Evolutionary conservation across 2,329 filamentous ascomycete genomes (phyloP), one percentile per base, ranked within the genome.

Genomic region (Aspergillus transmontanensis): DNA sequence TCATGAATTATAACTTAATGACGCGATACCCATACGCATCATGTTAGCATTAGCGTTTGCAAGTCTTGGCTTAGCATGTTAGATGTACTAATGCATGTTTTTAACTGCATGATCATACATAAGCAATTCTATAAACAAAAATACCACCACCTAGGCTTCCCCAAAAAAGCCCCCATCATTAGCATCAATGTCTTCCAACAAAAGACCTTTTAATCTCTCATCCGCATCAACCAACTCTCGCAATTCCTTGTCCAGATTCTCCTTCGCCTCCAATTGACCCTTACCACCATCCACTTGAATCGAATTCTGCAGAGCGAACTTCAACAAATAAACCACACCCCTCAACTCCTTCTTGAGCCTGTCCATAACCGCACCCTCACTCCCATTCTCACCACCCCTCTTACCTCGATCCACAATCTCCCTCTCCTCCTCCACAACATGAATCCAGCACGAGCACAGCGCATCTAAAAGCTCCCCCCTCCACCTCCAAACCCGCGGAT

Each of bases 401-500:
- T 23, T 32, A 16, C 7, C 61, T 28, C 60, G 36, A 5, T 64
- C 46, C 11, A 45, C 57, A 21, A 64, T 64, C 46, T 68, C 68
- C 4, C 65, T 66, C 56, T 72, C 68, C 16, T 82, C 80, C 23
- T 77, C 73, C 3, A 79, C 68, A 19, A 87, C 70, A 64, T 86
- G 86, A 4, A 88, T 74, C 88, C 88, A 92, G 73, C 87, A 90
- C 1, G 87, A 72, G 41, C 84, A 82, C 1, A 92, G 66, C 0
- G 85, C 87, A 67, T 85, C 85, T 53, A 93, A 74, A 6, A 94
- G 78, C 63, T 90, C 87, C 4, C 85, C 86, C 32, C 86, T 81
- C 80, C 91, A 89, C 34, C 80, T 78, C 57, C 80, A 77, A 6
- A 96, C 79, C 5, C 92, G 83, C 12, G 91, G 90, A 88, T 92